Evolutionary conservation across 2,329 filamentous ascomycete species (phyloP), one percentile per base, ranked within the genome.

Genomic region (Stagonosporopsis cucurbitacearum): DNA sequence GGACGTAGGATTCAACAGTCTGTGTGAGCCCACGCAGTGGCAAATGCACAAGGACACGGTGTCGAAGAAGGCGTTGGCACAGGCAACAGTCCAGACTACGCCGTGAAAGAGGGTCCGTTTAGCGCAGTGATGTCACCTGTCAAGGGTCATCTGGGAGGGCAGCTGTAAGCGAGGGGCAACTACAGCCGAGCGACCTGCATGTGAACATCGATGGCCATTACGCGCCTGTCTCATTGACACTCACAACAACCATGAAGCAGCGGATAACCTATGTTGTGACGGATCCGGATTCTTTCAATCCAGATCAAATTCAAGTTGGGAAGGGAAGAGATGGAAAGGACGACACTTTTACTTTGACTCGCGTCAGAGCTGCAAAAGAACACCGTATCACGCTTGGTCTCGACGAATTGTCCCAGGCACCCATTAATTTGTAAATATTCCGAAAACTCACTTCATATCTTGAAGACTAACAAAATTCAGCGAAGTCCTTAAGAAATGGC

Each of bases 241-340:
- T 39, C 39, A 39, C 60, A 54, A 40, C 57, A 63, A 61, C 49
- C 48, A 74, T 94, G 90, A 87, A 88, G 66, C 86, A 92, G 76
- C 82, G 91, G 76, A 86, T 92, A 66, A 96, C 93, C 0, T 95
- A 80, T 59, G 58, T 92, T 62, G 79, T 96, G 49, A 87, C 89
- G 63, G 82, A 84, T 20, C 80, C 83, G n/a, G 84, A 87, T 39
- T 79, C 82, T 2, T 81, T 93, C 59, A 85, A 90, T 48, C 88
- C 89, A 0, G 77, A 84, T 2, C 79, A 84, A 41, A 77, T 96
- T 47, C 75, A 82, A 12, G 76, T 96, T 39, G 78, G 79, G 40
- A 48, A 60, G 35, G 53, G 60, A 41, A 52, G 36, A 19, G 26
- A 42, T 1, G 57, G 50, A 33, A 26, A 46, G 8, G 77, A 80